A percentile compares a stretch with the other conserved stretches of the same genome.
phyloP scores from a whole-genome alignment of 176 grass and related monocot species.

The Dactylis glomerata region DNA sequence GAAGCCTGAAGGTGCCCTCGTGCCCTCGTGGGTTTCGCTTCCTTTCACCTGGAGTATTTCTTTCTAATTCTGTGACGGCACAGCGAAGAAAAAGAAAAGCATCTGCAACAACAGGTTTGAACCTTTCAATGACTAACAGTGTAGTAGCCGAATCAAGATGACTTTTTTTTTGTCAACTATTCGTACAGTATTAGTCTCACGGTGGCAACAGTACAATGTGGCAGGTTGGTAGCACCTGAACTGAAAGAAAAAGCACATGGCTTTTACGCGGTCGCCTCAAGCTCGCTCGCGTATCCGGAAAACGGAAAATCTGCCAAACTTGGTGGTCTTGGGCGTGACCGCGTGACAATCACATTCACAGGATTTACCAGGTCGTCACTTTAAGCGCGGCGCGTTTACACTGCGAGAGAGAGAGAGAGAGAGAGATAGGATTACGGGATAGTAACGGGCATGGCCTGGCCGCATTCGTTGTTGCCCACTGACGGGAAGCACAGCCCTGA shows the following conservation, averaged over 20 bases:
- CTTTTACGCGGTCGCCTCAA: constrained; percentile 17
- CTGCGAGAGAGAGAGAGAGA: not conserved
- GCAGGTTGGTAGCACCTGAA: not conserved
- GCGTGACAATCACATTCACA: not conserved
- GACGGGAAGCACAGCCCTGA: not conserved
- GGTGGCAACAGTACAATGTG: not conserved
- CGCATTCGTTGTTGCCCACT: constrained; percentile 18
- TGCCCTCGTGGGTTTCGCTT: no score
- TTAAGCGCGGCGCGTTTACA: not conserved
- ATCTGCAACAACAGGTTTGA: not conserved
- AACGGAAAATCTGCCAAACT: not conserved
- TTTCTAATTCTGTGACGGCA: not conserved
- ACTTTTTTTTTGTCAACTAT: not conserved
- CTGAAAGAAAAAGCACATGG: not conserved
- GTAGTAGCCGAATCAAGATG: not conserved
- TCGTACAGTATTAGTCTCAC: not conserved
- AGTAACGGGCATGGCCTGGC: not conserved
- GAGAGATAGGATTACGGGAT: not conserved
- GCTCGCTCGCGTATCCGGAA: not conserved
- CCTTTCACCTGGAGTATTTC: no score
- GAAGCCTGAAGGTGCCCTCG: not conserved
- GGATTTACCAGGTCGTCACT: constrained; percentile 13
- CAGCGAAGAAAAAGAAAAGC: not conserved
- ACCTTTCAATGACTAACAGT: not conserved
- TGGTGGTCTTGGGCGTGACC: not conserved